Conservation (phyloP, 2,329 filamentous ascomycete species). For the Lasiodiplodia sp. region DNA sequence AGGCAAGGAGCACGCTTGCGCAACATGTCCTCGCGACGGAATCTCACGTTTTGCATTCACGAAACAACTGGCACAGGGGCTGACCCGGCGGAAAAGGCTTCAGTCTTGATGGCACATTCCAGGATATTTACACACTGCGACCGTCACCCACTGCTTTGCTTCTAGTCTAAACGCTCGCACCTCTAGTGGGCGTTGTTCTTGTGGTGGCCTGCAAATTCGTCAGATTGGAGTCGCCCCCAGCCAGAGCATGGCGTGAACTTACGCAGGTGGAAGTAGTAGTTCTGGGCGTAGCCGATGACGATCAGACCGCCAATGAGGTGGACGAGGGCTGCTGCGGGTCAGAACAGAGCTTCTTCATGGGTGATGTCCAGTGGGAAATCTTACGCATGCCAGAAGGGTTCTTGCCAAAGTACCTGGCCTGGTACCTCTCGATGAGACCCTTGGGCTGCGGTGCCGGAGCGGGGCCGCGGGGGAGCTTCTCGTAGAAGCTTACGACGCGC, state of each 20-base stretch:
- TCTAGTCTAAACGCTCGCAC: constrained; percentile 23
- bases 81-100: constrained; percentile 15
- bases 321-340: constrained; percentile 72
- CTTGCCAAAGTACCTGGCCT: constrained; percentile 89
- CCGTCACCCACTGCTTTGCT: constrained; percentile 19
- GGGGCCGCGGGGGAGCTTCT: constrained; percentile 92
- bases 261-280: constrained; percentile 99
- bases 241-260: constrained; percentile 55
- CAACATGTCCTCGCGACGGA: constrained; percentile 9
- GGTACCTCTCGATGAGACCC: constrained; percentile 87
- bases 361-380: constrained; percentile 45
- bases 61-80: constrained; percentile 2
- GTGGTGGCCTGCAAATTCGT: constrained; percentile 79
- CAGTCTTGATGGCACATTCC: constrained; percentile 28
- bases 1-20: constrained; percentile 26
- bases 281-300: constrained; percentile 88
- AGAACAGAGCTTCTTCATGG: constrained; percentile 10
- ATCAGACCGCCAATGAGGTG: constrained; percentile 83
- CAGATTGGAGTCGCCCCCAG: constrained; percentile 30
- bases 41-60: constrained; percentile 22
- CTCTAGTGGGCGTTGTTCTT: constrained; percentile 99
- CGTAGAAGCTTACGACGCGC: constrained; percentile 97
- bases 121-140: constrained; percentile 29
- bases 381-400: constrained; percentile 88
- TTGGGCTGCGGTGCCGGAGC: constrained; percentile 83